Conservation (phyloP, 768 basidiomycete genomes). For the Ramaria sp. region DNA sequence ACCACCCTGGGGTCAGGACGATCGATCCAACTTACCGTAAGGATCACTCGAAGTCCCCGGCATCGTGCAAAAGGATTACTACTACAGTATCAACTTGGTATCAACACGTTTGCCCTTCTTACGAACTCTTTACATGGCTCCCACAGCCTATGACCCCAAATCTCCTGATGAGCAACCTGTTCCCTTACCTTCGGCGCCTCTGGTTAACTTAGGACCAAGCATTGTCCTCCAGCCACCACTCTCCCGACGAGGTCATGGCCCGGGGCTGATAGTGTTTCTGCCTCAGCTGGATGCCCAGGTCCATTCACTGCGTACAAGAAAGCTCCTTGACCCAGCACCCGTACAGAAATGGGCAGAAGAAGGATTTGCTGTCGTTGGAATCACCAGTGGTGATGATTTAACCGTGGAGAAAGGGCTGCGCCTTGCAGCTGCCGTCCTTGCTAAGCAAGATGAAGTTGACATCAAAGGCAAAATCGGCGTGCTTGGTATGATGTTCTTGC, state of each 20-base stretch:
- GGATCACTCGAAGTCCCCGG: too few species aligned
- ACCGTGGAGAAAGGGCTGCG: conserved; percentile 21
- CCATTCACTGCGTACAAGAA: conserved; percentile 5
- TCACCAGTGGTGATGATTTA: conserved; percentile 14
- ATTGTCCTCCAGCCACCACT: conserved; percentile 36
- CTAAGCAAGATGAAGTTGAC: conserved; percentile 27
- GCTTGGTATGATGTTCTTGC: conserved; percentile 22
- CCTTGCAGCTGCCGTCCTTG: conserved; percentile 26
- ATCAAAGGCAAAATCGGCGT: conserved; percentile 34
- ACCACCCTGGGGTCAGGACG: too few species aligned
- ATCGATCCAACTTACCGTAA: too few species aligned
- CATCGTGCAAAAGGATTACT: too few species aligned
- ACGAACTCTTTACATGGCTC: conserved; percentile 11
- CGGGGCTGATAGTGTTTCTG: conserved; percentile 35
- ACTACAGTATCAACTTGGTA: too few species aligned
- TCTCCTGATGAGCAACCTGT: conserved; percentile 31
- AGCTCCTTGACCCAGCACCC: conserved; percentile 36
- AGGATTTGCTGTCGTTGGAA: conserved; percentile 36
- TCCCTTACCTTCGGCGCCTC: conserved; percentile 28
- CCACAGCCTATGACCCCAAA: conserved; percentile 26
- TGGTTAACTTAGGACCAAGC: conserved; percentile 17
- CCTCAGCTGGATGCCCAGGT: conserved; percentile 14
- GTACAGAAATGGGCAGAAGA: conserved; percentile 45
- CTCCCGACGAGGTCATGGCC: conserved; percentile 37
- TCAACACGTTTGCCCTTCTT: too few species aligned